These are phyloP conservation scores for Kwoniella shandongensis DNA, from an alignment of 768 basidiomycete species.

Conservation along the genomic window DNA sequence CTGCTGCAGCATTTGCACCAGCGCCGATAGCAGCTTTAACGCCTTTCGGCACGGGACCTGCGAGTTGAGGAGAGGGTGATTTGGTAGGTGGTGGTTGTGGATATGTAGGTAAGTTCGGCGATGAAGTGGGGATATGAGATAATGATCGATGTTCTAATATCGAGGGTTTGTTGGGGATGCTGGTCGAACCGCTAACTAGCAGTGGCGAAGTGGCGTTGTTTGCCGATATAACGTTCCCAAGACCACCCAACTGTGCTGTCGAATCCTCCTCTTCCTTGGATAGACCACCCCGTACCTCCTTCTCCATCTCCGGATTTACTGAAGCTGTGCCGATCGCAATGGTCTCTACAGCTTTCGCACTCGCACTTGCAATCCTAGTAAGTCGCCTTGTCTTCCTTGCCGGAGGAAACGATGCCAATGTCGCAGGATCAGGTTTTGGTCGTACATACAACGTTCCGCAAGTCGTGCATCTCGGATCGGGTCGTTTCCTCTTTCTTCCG, in stretches of 20 bases:
- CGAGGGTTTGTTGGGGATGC: background rate
- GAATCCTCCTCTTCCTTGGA: too few relatives aligned
- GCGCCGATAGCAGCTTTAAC: background rate
- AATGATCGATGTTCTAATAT: constrained; percentile 22
- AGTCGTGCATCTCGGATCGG: constrained; percentile 18
- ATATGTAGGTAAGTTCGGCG: constrained; percentile 38
- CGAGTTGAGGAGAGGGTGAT: constrained; percentile 10
- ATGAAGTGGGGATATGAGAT: constrained; percentile 23
- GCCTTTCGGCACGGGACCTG: background rate
- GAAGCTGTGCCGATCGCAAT: too few relatives aligned
- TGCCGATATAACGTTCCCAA: too few relatives aligned
- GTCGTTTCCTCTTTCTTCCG: constrained; percentile 6
- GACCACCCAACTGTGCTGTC: too few relatives aligned
- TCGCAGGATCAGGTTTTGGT: constrained; percentile 11
- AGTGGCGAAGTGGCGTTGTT: too few relatives aligned
- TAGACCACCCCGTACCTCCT: too few relatives aligned
- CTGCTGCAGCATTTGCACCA: constrained; percentile 4
- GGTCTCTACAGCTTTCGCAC: background rate
- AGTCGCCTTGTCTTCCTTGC: constrained; percentile 23
- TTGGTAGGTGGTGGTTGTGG: constrained; percentile 14
- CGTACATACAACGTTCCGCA: constrained; percentile 29
- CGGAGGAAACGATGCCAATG: constrained; percentile 16
- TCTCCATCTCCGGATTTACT: too few relatives aligned
- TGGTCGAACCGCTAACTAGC: too few relatives aligned
- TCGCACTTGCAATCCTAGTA: background rate